Percentiles rank a stretch among this genome's conserved stretches.
Conservation (phyloP, 75 land plant genomes). For the Isoetes taiwanensis region DNA sequence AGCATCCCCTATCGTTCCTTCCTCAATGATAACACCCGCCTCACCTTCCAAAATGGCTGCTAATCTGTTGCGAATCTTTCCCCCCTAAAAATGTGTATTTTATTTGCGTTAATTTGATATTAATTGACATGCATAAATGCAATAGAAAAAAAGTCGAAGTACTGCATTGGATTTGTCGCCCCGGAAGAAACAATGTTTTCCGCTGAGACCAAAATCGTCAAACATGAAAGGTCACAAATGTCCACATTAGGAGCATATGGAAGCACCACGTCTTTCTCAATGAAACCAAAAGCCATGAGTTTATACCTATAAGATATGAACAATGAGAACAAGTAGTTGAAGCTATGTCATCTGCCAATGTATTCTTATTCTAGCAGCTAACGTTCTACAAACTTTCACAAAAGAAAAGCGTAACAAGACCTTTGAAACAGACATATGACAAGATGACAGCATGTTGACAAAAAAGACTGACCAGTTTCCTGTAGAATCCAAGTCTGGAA, state of each 20-base stretch:
- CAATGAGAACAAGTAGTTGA: too few species aligned
- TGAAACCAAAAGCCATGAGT: too few species aligned
- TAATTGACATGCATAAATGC: neutral
- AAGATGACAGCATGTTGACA: too few species aligned
- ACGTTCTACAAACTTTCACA: too few species aligned
- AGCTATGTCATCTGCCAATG: too few species aligned
- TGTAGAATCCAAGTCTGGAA: conserved; percentile 93
- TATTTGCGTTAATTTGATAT: neutral
- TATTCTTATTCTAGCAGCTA: too few species aligned
- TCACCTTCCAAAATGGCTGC: conserved; percentile 36
- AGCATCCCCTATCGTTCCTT: conserved; percentile 63
- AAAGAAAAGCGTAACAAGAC: too few species aligned
- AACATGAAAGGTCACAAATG: conserved; percentile 53
- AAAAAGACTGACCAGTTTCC: conserved; percentile 64
- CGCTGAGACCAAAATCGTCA: conserved; percentile 37
- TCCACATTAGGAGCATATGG: conserved; percentile 87
- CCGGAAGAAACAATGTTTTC: conserved; percentile 68
- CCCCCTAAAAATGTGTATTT: conserved; percentile 38
- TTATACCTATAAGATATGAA: too few species aligned
- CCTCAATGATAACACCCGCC: conserved; percentile 55
- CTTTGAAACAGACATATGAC: too few species aligned
- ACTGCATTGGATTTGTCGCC: conserved; percentile 87
- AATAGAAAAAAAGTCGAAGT: conserved; percentile 5
- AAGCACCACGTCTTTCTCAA: conserved; percentile 84
- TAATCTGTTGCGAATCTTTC: conserved; percentile 72